Percentiles rank a stretch among this genome's conserved stretches.
These are phyloP conservation scores for Nothophytophthora sp. DNA, from an alignment of 352 stramenopile species.

Conservation along the genomic window DNA sequence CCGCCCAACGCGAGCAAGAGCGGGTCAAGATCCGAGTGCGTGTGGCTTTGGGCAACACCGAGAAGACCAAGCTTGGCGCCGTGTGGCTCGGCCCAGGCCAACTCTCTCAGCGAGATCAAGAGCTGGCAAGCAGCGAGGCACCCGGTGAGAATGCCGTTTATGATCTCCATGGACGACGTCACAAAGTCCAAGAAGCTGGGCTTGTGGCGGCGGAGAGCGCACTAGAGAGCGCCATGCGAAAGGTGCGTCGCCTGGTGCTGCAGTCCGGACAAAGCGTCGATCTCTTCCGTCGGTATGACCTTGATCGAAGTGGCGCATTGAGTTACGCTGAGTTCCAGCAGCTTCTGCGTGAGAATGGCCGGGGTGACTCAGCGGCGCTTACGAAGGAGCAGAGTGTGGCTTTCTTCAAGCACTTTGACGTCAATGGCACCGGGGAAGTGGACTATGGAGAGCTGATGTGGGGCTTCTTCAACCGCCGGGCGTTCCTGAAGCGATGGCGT, in stretches of 20 bases:
- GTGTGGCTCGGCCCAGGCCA: conserved; percentile 41
- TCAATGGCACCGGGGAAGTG: conserved; percentile 45
- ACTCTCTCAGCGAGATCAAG: conserved; percentile 46
- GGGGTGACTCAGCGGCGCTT: conserved; percentile 17
- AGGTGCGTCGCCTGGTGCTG: conserved; percentile 49
- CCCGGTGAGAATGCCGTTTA: conserved; percentile 40
- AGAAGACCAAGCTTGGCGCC: conserved; percentile 29
- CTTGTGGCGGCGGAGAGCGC: conserved; percentile 26
- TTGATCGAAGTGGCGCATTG: conserved; percentile 46
- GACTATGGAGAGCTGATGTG: conserved; percentile 66
- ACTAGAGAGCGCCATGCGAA: conserved; percentile 53
- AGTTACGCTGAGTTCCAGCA: conserved; percentile 44
- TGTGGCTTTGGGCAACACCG: conserved; percentile 28
- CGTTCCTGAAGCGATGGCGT: conserved; percentile 62
- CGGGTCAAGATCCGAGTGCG: conserved; percentile 33
- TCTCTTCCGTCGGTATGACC: conserved; percentile 51
- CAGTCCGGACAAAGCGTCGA: conserved; percentile 21
- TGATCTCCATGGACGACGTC: conserved; percentile 62
- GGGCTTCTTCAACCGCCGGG: conserved; percentile 61
- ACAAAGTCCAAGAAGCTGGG: conserved; percentile 24
- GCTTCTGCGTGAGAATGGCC: conserved; percentile 31
- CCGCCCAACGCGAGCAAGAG: conserved; percentile 44
- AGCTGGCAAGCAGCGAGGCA: conserved; percentile 12
- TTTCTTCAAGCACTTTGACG: conserved; percentile 53
- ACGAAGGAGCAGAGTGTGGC: conserved; percentile 40